phyloP scores from a whole-genome alignment of 2,329 filamentous ascomycete genomes.

The Aspergillaceae sp. region DNA sequence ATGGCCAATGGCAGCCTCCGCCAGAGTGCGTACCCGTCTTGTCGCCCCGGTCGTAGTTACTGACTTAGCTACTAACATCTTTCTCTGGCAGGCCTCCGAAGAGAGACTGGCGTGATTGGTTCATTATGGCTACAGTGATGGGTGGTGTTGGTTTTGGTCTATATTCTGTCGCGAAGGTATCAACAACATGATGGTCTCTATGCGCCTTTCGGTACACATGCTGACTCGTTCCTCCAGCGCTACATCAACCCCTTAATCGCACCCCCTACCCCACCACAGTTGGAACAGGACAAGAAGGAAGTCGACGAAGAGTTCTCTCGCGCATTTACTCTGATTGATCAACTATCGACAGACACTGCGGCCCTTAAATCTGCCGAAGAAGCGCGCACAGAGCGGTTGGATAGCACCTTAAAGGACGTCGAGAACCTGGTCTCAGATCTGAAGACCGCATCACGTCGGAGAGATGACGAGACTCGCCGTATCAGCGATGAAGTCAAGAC shows the following conservation, averaged over 20 bases:
- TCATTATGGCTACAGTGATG: conserved; percentile 97
- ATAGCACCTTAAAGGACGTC: conserved; percentile 71
- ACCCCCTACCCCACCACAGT: conserved; percentile 83
- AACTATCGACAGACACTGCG: conserved; percentile 82
- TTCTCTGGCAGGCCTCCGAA: conserved; percentile 48
- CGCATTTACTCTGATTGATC: conserved; percentile 83
- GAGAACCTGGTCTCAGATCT: conserved; percentile 74
- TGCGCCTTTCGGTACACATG: background rate
- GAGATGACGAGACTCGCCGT: conserved; percentile 79
- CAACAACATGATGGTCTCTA: background rate
- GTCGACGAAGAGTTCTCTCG: conserved; percentile 92
- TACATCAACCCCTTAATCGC: conserved; percentile 87
- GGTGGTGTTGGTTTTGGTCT: conserved; percentile 82
- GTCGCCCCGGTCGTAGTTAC: background rate
- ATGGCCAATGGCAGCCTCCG: conserved; percentile 46
- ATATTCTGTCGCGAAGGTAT: conserved; percentile 76
- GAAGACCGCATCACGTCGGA: conserved; percentile 68
- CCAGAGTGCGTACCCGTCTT: conserved; percentile 39
- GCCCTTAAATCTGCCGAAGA: conserved; percentile 80
- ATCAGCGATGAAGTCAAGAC: conserved; percentile 78
- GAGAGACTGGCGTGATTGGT: conserved; percentile 97
- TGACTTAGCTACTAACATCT: background rate
- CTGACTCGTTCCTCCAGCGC: conserved; percentile 47
- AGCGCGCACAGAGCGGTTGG: conserved; percentile 71
- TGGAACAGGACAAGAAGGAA: conserved; percentile 86